A percentile compares a stretch with the other conserved stretches of the same genome.
Conservation (phyloP, 148 eudicot species). For the Silene uniflora region DNA sequence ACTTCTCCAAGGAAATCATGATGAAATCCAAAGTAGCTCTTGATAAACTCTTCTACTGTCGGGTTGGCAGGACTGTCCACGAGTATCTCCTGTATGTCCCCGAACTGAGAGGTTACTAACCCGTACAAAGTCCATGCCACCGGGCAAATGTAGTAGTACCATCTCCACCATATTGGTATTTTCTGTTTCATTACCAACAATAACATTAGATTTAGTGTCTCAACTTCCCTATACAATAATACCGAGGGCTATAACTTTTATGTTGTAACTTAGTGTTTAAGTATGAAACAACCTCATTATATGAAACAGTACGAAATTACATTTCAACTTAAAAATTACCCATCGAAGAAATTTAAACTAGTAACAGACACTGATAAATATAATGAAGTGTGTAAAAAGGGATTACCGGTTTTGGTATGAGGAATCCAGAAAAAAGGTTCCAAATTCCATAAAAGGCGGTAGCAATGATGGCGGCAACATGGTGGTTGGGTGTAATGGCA, state of each 20-base stretch:
- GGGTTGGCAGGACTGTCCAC: background rate
- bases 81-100: conserved; percentile 30
- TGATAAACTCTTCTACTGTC: conserved; percentile 38
- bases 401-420: conserved; percentile 3
- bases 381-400: background rate
- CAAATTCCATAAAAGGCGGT: conserved; percentile 31
- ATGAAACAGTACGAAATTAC: too few species aligned
- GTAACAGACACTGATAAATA: too few species aligned
- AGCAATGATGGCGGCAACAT: conserved; percentile 51
- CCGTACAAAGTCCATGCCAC: conserved; percentile 71
- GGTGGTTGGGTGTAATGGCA: conserved; percentile 58
- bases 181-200: conserved; percentile 30
- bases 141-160: conserved; percentile 66
- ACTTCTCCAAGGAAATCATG: conserved; percentile 53
- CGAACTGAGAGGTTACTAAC: conserved; percentile 57
- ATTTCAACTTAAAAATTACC: too few species aligned
- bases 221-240: background rate
- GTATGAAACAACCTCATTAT: too few species aligned
- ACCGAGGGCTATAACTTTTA: background rate
- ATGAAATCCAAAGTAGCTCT: conserved; percentile 43
- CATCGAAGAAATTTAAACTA: too few species aligned
- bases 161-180: conserved; percentile 77
- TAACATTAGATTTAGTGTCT: background rate
- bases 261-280: background rate
- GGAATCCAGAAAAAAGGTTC: conserved; percentile 9